These are phyloP conservation scores for Dillenia suffruticosa DNA, from an alignment of 164 flowering plant genomes.

Conservation along the genomic window DNA sequence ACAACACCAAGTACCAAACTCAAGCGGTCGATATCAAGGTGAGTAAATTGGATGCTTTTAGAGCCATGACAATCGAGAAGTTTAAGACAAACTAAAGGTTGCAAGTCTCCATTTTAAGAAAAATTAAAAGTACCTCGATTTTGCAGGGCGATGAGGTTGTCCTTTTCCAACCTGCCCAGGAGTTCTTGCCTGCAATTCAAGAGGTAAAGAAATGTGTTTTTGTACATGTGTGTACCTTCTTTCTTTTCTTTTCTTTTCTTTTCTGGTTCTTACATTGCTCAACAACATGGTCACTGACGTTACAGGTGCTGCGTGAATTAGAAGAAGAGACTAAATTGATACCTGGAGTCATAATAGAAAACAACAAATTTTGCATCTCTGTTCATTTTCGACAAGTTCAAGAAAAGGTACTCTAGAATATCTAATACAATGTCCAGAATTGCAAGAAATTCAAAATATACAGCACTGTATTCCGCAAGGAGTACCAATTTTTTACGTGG, in stretches of 20 bases:
- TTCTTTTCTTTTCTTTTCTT: background rate
- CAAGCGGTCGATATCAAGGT: constrained; percentile 34
- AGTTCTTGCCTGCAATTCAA: constrained; percentile 49
- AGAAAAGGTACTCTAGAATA: constrained; percentile 21
- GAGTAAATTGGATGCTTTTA: background rate
- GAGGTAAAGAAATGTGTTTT: constrained; percentile 29
- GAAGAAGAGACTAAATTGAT: constrained; percentile 33
- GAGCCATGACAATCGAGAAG: no score
- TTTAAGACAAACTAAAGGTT: background rate
- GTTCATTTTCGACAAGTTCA: constrained; percentile 62
- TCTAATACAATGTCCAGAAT: no score
- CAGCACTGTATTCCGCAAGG: background rate
- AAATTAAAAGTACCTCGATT: background rate
- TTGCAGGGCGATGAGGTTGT: constrained; percentile 39
- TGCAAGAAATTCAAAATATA: background rate
- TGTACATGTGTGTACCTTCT: background rate
- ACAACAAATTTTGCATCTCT: constrained; percentile 67
- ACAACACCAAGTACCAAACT: constrained; percentile 21
- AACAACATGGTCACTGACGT: constrained; percentile 32
- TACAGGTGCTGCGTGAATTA: constrained; percentile 32
- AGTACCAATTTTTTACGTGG: background rate
- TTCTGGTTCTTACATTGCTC: background rate
- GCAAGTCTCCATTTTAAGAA: no score
- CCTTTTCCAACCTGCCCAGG: constrained; percentile 68
- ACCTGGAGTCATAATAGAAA: constrained; percentile 49